Conservation (phyloP, 169 alveolate species). For the Eimeria sp. region DNA sequence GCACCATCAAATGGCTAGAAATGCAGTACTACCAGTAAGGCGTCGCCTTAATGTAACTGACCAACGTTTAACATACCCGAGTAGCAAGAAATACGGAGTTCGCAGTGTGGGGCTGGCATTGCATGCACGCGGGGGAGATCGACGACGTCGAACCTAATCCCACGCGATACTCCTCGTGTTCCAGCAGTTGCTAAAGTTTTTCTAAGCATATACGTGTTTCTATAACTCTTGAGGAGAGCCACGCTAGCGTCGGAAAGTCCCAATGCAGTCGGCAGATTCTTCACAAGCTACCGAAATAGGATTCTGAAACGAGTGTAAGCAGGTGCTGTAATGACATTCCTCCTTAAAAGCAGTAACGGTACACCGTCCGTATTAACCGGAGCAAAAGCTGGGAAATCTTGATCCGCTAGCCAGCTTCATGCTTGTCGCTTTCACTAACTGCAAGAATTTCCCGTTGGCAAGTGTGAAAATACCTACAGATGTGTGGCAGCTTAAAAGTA, state of each 20-base stretch:
- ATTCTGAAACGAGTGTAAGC: neutral
- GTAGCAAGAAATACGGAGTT: neutral
- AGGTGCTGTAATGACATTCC: no score
- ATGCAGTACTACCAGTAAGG: neutral
- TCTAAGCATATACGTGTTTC: neutral
- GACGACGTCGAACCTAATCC: neutral
- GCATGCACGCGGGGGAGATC: neutral
- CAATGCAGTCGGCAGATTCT: neutral
- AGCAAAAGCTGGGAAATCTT: neutral
- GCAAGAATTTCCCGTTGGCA: neutral
- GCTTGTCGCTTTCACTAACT: neutral
- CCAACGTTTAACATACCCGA: neutral
- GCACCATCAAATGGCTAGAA: neutral
- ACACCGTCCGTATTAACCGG: neutral
- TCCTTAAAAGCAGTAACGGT: no score
- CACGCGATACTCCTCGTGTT: neutral
- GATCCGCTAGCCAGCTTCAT: neutral
- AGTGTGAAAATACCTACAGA: neutral
- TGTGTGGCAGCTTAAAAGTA: no score
- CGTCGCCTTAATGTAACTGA: neutral
- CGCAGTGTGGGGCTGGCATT: neutral
- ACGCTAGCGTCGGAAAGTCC: neutral
- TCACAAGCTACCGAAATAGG: no score
- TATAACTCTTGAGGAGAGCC: neutral
- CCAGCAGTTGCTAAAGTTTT: neutral